These are phyloP conservation scores for Dunaliella primolecta DNA, from an alignment of 139 green algal genomes.

Conservation along the genomic window DNA sequence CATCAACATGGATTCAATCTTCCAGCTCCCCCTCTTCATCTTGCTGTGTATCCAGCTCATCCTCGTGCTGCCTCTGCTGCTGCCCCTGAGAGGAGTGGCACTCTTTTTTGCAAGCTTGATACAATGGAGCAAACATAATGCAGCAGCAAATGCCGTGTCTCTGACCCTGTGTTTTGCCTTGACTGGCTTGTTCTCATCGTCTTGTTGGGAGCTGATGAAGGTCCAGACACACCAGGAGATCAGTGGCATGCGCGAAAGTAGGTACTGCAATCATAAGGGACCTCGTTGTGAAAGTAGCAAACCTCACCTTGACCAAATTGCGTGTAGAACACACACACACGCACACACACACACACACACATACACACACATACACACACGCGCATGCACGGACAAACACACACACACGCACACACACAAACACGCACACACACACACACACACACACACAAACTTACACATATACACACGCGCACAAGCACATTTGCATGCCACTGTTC, in stretches of 20 bases:
- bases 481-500: neutral
- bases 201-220: slow-evolving; percentile 10
- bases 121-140: neutral
- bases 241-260: neutral
- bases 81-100: neutral
- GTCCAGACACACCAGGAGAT: neutral
- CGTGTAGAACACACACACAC: no score
- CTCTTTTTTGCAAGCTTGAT: neutral
- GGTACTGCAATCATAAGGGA: neutral
- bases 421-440: neutral
- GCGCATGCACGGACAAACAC: neutral
- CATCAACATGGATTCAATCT: slow-evolving; percentile 37
- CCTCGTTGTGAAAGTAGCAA: neutral
- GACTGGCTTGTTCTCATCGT: neutral
- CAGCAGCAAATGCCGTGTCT: neutral
- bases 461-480: neutral
- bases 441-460: neutral
- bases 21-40: slow-evolving; percentile 26
- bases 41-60: slow-evolving; percentile 13
- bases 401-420: neutral
- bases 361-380: neutral
- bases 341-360: no score
- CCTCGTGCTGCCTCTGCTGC: slow-evolving; percentile 13
- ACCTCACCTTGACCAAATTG: no score
- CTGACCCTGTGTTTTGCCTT: slow-evolving; percentile 6